Evolutionary conservation across 2,329 filamentous ascomycete species (phyloP), one percentile per base, ranked within the genome.

Genomic region (Hypoxylon sp.): DNA sequence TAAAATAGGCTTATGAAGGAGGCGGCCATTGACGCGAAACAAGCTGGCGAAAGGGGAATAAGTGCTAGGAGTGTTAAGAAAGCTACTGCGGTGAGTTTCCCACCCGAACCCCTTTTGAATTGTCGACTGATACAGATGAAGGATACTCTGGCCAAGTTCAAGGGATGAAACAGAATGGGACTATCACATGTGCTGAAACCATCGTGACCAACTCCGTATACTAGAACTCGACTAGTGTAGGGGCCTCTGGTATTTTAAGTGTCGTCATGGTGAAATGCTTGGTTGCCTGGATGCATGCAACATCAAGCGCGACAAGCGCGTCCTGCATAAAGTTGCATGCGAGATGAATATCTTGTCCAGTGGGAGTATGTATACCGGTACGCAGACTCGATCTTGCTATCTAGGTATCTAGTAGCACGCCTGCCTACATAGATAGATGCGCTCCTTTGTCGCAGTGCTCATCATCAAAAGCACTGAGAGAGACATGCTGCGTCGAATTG

Each of bases 41-140:
- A 91, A 77, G 84, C 88, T 11, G 91, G 92, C 22, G 93, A 96
- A 77, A 88, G 89, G 73, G 87, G 87, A 3, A 84, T 97, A 63
- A 91, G 91, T n/a, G 90, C 91, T 2, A 89, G 90, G 75, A 92
- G 91, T 69, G 87, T 97, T 53, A 89, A 90, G 78, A 94, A 92
- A 78, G 92, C 92, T 51, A 92, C 92, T 2, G 88, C 91, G 79
- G 92, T 94, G 82, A 67, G 88, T 80, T 64, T 35, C 10, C 35
- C 13, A 29, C n/a, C 13, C 26, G 13, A n/a, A 17, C 39, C 39
- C 57, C 19, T 22, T 44, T 37, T 29, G 13, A 60, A 31, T 39
- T 22, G 39, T 33, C 50, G 6, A 55, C 59, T 63, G 35, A 58
- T 37, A 50, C 59, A 3, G 10, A 50, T 13, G 19, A 70, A 92